Evolutionary conservation across 202 grass and related monocot species (phyloP).

Genomic region (Eragrostis tef): DNA sequence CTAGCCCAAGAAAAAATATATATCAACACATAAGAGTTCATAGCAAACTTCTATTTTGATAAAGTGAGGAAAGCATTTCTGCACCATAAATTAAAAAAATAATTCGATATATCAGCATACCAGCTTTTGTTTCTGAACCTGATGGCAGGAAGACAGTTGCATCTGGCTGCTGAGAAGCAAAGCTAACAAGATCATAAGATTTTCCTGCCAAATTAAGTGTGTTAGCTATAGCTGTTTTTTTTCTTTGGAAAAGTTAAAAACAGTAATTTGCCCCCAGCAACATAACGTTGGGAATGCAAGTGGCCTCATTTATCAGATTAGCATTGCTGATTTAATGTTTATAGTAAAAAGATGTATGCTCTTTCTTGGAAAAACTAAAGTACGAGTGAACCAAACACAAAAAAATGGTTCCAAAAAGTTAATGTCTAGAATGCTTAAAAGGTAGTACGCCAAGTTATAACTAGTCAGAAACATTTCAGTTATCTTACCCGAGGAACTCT

Average conservation of each 20-base stretch:
- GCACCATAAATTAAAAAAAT: neutral
- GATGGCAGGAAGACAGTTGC: slow-evolving; percentile 75
- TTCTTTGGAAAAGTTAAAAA: neutral
- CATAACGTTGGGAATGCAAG: slow-evolving; percentile 27
- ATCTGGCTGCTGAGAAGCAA: slow-evolving; percentile 67
- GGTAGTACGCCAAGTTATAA: neutral
- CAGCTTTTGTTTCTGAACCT: slow-evolving; percentile 62
- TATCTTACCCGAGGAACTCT: slow-evolving; percentile 71
- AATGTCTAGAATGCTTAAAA: slow-evolving; percentile 28
- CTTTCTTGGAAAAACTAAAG: slow-evolving; percentile 3
- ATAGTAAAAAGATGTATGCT: neutral
- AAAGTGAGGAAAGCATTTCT: neutral
- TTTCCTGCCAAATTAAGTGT: slow-evolving; percentile 61
- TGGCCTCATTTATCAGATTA: neutral
- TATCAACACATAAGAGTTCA: neutral
- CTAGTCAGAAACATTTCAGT: slow-evolving; percentile 3
- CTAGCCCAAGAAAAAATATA: slow-evolving; percentile 24
- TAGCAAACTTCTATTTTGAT: slow-evolving; percentile 2
- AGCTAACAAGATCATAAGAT: slow-evolving; percentile 75
- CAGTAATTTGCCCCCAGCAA: neutral
- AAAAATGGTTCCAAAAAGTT: neutral
- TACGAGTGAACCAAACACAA: neutral
- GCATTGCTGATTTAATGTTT: neutral
- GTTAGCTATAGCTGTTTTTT: slow-evolving; percentile 27
- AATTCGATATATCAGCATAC: slow-evolving; percentile 49